Evolutionary conservation across 1,284 basidiomycete species (phyloP), one percentile per base, ranked within the genome.

Genomic region (Ceratobasidium sp.): DNA sequence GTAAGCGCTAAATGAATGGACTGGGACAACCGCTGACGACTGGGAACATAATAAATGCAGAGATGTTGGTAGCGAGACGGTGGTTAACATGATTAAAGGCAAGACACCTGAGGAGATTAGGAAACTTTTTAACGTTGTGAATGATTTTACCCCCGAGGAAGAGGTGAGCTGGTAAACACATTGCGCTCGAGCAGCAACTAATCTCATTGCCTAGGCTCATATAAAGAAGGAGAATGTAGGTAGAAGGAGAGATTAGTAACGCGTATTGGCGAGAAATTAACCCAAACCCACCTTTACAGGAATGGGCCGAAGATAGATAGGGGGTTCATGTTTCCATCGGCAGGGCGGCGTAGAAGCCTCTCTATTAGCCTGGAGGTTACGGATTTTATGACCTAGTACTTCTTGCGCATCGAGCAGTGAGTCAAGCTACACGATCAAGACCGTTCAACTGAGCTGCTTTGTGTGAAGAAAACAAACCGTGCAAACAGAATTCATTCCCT

Each of bases 181-280:
- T 35, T 16, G 57, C 50, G 74, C 52, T 14, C 67, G 38, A 20
- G 23, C 35, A 48, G 14, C 30, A 57, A n/a, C 54, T 59, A 10
- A 41, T 16, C 2, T n/a, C 52, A 57, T 12, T 46, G 35, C n/a
- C 69, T 46, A 94, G 93, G 97, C 96, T 64, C 97, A 99, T 87
- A 99, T 99, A 89, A 96, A 96, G 90, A 98, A 98, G 87, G 98
- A 99, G 89, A 99, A 99, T 86, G 97, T 94, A 83, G 88, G 92
- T 87, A 3, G 38, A 38, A 38, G 38, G 8, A 38, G 8, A 3
- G 8, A 38, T 3, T 38, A 38, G 38, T 38, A 38, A 38, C 8
- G 38, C 38, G 38, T 38, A 38, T 38, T 3, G 3, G 38, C 38
- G 4, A 38, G 3, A 38, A 38, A 38, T 38, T 38, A 8, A 38